These are phyloP conservation scores for Colletotrichum sp. DNA, from an alignment of 2,329 filamentous ascomycete genomes.

Conservation along the genomic window DNA sequence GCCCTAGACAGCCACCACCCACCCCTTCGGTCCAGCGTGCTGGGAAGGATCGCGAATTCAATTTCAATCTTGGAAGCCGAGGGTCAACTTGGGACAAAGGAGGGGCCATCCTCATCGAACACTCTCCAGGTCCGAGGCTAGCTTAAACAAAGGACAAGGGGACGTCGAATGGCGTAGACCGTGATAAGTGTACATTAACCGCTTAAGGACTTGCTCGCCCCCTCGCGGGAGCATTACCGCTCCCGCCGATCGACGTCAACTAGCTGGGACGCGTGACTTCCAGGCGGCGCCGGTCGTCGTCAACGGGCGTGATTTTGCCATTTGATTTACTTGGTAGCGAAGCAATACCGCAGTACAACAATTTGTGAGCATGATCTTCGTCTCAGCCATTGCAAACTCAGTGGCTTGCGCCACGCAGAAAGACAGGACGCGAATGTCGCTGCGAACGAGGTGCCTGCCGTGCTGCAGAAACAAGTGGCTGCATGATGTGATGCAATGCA, in stretches of 20 bases:
- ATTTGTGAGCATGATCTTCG: not conserved
- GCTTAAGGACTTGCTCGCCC: not conserved
- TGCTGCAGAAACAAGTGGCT: not conserved
- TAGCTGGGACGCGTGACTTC: not conserved
- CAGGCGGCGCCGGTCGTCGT: not conserved
- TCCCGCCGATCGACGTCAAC: conserved; percentile 1
- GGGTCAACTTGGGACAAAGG: not conserved
- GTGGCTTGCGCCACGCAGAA: not conserved
- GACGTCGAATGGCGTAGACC: not conserved
- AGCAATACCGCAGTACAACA: not conserved
- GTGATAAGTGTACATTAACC: not conserved
- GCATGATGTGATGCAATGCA: conserved; percentile 3
- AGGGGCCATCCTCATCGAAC: not conserved
- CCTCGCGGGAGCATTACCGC: not conserved
- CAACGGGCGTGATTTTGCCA: not conserved
- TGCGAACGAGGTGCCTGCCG: not conserved
- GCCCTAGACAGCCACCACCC: not conserved
- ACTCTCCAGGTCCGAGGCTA: not conserved
- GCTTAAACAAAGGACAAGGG: not conserved
- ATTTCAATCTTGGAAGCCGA: not conserved
- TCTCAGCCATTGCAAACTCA: not conserved
- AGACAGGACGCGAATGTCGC: not conserved
- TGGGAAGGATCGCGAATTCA: not conserved
- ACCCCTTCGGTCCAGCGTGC: not conserved
- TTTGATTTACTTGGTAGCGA: not conserved